phyloP scores from a whole-genome alignment of 495 filamentous ascomycete genomes.

The Podospora fimiseda region DNA sequence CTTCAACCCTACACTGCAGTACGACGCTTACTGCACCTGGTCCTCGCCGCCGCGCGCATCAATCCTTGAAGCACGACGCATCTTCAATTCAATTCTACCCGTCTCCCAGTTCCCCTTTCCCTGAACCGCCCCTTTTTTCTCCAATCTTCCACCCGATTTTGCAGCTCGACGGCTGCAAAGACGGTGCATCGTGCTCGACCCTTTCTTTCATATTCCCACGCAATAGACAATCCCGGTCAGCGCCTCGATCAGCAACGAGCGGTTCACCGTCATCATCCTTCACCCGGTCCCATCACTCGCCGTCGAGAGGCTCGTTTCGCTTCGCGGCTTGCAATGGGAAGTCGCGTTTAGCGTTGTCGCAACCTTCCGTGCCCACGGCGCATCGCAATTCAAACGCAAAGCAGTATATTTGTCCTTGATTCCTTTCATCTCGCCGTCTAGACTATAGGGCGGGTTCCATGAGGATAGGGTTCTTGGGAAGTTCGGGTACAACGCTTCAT shows the following conservation, averaged over 20 bases:
- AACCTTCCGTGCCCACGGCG: constrained; percentile 19
- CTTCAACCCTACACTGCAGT: constrained; percentile 12
- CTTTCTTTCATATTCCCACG: background rate
- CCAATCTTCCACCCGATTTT: constrained; percentile 5
- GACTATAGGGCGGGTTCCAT: constrained; percentile 2
- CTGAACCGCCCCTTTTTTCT: constrained; percentile 16
- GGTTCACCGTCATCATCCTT: constrained; percentile 6
- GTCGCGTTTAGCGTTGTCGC: constrained; percentile 26
- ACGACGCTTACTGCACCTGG: constrained; percentile 15
- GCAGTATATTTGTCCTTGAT: background rate
- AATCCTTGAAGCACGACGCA: constrained; percentile 14
- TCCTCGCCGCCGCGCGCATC: constrained; percentile 21
- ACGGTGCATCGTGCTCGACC: constrained; percentile 2
- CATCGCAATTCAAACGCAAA: constrained; percentile 1
- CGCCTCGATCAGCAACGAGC: constrained; percentile 12
- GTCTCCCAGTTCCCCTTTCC: constrained; percentile 22
- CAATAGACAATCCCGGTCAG: background rate
- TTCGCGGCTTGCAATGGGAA: constrained; percentile 31
- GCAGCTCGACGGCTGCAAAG: constrained; percentile 16
- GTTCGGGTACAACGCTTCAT: constrained; percentile 4
- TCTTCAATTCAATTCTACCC: constrained; percentile 21
- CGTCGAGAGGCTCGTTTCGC: constrained; percentile 12
- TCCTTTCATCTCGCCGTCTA: background rate
- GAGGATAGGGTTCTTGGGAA: constrained; percentile 5
- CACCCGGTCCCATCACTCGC: constrained; percentile 6